A percentile compares a stretch with the other conserved stretches of the same genome.
Conservation (phyloP, 2,329 filamentous ascomycete genomes). For the Stemphylium vesicarium region DNA sequence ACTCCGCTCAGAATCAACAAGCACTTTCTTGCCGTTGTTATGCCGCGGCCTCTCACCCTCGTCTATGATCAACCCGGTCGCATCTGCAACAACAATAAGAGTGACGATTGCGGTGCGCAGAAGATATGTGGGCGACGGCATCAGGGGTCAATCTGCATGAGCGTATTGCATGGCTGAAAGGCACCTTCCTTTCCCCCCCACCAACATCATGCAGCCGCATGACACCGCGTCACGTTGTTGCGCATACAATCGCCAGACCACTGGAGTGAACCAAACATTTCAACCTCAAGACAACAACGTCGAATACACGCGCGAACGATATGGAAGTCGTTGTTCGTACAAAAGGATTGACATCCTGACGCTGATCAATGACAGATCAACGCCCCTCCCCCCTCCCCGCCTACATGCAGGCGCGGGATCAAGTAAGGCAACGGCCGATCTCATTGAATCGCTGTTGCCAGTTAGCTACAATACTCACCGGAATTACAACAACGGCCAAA, state of each 20-base stretch:
- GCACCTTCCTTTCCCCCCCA: neutral
- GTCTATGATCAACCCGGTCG: neutral
- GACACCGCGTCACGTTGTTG: neutral
- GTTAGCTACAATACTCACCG: too few relatives aligned
- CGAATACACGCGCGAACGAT: neutral
- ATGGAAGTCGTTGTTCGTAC: neutral
- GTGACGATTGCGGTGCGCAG: neutral
- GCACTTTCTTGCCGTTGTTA: neutral
- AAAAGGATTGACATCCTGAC: neutral
- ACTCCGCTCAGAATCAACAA: neutral
- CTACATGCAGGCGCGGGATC: neutral
- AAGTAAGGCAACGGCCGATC: neutral
- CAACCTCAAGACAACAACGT: neutral
- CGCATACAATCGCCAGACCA: neutral
- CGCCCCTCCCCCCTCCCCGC: too few relatives aligned
- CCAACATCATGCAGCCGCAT: neutral
- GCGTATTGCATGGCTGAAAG: neutral
- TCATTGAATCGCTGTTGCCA: neutral
- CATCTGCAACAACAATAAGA: neutral
- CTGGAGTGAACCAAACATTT: neutral
- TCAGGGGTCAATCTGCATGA: neutral
- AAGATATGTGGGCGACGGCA: neutral
- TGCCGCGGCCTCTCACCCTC: neutral
- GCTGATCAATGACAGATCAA: constrained; percentile 1
- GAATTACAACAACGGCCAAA: neutral